Conservation (phyloP, 1,284 basidiomycete genomes). For the Tilletia indica region DNA sequence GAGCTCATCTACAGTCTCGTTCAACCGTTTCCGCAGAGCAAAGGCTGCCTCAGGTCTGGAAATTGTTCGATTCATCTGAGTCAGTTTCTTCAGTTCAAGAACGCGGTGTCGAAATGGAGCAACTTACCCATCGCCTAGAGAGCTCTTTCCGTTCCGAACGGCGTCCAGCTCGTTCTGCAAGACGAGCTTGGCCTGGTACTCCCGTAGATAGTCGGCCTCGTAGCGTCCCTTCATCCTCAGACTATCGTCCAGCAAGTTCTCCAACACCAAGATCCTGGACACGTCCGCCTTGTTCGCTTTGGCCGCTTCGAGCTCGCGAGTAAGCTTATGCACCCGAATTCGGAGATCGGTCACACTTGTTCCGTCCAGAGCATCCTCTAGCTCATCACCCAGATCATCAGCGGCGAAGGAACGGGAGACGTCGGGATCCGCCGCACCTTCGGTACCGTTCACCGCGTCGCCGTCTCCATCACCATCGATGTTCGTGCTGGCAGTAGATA, state of each 20-base stretch:
- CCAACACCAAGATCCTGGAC: conserved; percentile 74
- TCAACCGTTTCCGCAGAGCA: conserved; percentile 79
- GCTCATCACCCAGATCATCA: conserved; percentile 69
- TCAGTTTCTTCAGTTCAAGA: no score
- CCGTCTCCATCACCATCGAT: conserved; percentile 20
- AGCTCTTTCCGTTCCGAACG: conserved; percentile 75
- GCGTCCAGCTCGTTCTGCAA: conserved; percentile 80
- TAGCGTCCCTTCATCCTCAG: conserved; percentile 84
- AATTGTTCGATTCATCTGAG: neutral
- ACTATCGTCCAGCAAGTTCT: conserved; percentile 85
- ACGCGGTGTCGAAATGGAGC: neutral
- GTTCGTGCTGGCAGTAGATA: neutral
- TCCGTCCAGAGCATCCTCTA: conserved; percentile 78
- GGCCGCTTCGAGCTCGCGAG: conserved; percentile 74
- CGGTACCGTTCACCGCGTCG: conserved; percentile 36
- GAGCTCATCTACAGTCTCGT: conserved; percentile 80
- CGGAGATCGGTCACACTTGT: conserved; percentile 83
- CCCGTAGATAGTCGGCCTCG: conserved; percentile 80
- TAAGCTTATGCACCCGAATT: conserved; percentile 76
- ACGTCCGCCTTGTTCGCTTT: conserved; percentile 73
- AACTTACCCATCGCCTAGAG: conserved; percentile 67
- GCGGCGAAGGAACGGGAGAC: conserved; percentile 25
- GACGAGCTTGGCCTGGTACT: conserved; percentile 78
- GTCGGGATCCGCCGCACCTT: conserved; percentile 37
- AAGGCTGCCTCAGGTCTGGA: conserved; percentile 77